Evolutionary conservation across 2,329 filamentous ascomycete genomes (phyloP).

Genomic region (Cryoendolithus antarcticus): DNA sequence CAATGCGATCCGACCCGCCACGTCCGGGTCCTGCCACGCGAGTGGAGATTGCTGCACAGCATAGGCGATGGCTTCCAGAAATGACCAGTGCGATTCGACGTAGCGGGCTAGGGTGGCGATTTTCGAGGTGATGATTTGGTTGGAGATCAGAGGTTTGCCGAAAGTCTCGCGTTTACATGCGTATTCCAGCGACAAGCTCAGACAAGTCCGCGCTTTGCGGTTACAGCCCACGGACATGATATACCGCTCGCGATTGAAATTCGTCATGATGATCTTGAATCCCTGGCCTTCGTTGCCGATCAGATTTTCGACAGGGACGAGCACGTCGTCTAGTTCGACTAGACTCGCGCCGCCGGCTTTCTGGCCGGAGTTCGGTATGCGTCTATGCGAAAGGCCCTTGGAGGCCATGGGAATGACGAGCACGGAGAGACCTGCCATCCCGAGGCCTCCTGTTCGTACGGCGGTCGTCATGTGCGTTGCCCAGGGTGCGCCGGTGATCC

Average conservation of each 20-base stretch:
- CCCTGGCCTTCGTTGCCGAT: constrained; percentile 44
- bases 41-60: background rate
- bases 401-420: constrained; percentile 43
- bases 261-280: constrained; percentile 46
- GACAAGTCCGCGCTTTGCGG: constrained; percentile 36
- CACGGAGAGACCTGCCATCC: constrained; percentile 43
- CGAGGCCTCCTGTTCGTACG: constrained; percentile 45
- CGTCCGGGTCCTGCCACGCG: constrained; percentile 13
- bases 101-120: constrained; percentile 3
- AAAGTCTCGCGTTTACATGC: constrained; percentile 7
- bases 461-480: constrained; percentile 38
- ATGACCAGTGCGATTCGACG: constrained; percentile 7
- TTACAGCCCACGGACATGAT: constrained; percentile 46
- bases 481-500: constrained; percentile 44
- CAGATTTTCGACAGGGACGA: constrained; percentile 41
- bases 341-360: constrained; percentile 43
- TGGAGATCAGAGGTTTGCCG: constrained; percentile 7
- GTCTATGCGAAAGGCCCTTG: constrained; percentile 40
- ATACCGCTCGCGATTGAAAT: constrained; percentile 49
- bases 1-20: constrained; percentile 37
- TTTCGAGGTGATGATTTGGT: constrained; percentile 8
- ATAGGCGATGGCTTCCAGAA: constrained; percentile 7
- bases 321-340: constrained; percentile 44
- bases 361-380: constrained; percentile 54
- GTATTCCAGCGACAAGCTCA: constrained; percentile 15